Evolutionary conservation across 1,139 yeast genomes (phyloP), one percentile per base, ranked within the genome.

Genomic region (Blastobotrys elegans): DNA sequence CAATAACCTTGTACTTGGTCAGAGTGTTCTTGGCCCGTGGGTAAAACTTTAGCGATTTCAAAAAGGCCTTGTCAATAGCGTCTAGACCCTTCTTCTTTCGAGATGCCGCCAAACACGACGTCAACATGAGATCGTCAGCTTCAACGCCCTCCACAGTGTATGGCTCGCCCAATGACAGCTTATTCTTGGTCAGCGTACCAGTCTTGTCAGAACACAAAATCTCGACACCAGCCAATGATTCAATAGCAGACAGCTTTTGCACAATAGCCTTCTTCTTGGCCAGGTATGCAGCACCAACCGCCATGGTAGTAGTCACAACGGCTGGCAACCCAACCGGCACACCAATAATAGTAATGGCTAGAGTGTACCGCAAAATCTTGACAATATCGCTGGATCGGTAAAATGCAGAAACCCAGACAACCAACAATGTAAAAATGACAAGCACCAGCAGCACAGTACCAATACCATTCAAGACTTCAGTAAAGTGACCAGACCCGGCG

Each of bases 111-210:
- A 89, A 79, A 80, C 96, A 87, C 68, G 96, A 97, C 70, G 97
- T 89, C 75, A 89, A 80, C 96, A 89, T 89, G 70, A 89, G 80
- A 69, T 89, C 97, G 66, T 90, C 97, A 56, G 95, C 83, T 71
- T 90, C 96, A 64, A 92, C 97, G 79, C 98, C 98, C 68, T 87
- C 96, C 66, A 94, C 97, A 70, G 97, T 89, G 87, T 89, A 92
- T 67, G 98, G 98, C 74, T 90, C 97, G 75, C 89, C 94, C 67
- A 90, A 79, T 52, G 97, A 87, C 69, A 87, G 68, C 79, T 89
- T 90, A 85, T 90, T 90, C 80, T 90, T 90, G 76, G 97, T 90
- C 74, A 90, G 81, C 64, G 98, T 92, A 84, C 98, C 98, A 69
- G 95, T 86, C 76, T 86, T 86, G 74, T 86, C 95, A 60, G 95